Evolutionary conservation across 768 basidiomycete species (phyloP).

Genomic region (Auriculariales sp.): DNA sequence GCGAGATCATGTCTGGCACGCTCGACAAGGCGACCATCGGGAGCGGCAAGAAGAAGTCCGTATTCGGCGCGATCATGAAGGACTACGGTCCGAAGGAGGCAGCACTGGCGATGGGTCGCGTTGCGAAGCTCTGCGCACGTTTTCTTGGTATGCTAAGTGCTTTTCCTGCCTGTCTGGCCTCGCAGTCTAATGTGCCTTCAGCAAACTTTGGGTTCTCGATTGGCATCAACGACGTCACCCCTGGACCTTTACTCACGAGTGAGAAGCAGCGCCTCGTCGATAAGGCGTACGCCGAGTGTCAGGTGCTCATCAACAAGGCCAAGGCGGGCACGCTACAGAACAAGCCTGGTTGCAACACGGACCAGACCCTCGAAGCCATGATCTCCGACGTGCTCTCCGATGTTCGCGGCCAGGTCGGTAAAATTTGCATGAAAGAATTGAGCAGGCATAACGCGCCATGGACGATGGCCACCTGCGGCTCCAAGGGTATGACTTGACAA

Average conservation of each 20-base stretch:
- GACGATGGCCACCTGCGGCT: conserved; percentile 99
- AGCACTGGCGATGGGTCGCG: conserved; percentile 85
- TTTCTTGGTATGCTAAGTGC: conserved; percentile 59
- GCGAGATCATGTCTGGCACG: conserved; percentile 97
- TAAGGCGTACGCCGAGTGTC: conserved; percentile 76
- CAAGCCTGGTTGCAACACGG: conserved; percentile 94
- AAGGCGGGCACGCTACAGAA: conserved; percentile 89
- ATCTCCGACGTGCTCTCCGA: conserved; percentile 88
- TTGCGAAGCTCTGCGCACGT: conserved; percentile 90
- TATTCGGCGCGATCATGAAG: conserved; percentile 93
- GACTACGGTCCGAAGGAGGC: conserved; percentile 96
- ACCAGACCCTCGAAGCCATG: conserved; percentile 91
- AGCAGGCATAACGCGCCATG: conserved; percentile 92
- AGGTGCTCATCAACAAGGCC: conserved; percentile 74
- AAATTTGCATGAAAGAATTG: conserved; percentile 97
- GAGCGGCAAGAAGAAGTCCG: conserved; percentile 97
- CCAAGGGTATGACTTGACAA: conserved; percentile 56
- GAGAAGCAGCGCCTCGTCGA: conserved; percentile 81
- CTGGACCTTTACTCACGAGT: conserved; percentile 64
- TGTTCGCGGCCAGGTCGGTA: conserved; percentile 90
- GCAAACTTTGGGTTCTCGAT: conserved; percentile 96
- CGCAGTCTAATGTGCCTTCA: conserved; percentile 16
- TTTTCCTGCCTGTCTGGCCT: neutral
- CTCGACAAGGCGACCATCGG: conserved; percentile 99
- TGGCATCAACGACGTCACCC: conserved; percentile 97